Evolutionary conservation across 2,329 filamentous ascomycete species (phyloP), one percentile per base, ranked within the genome.

Genomic region (Beauveria scarabaeidicola): DNA sequence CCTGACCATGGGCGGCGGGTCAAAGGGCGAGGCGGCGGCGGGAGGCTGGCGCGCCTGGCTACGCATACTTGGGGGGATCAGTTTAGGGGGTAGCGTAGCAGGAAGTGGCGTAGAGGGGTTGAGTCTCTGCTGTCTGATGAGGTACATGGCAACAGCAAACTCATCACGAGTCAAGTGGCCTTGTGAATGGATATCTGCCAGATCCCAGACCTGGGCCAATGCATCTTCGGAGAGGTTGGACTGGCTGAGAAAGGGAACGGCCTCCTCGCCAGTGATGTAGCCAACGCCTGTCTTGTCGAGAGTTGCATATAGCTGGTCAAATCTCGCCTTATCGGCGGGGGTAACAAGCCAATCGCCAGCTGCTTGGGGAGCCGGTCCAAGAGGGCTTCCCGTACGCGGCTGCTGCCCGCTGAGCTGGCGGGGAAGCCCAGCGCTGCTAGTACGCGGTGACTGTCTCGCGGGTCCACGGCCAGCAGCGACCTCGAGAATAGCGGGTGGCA

Each of bases 81-180:
- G 77, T 65, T 88, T 92, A 0, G 86, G 78, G 10, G 93, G 92
- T 46, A 99, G 76, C n/a, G 84, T 81, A 23, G 87, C 78, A 2
- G 94, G 94, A 36, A 97, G 74, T 29, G 83, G 77, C 44, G 75
- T 75, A 36, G 76, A 70, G 60, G 85, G 84, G 63, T 86, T 88
- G 64, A 82, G 88, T 58, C 92, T 83, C 71, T 97, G 92, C 71
- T 96, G 90, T 62, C 92, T 85, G 67, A 99, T 97, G 54, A 99
- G 80, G 70, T 95, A 95, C 92, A 99, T 97, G 57, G 94, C 93
- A 51, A 99, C 91, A 0, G 94, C 91, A 70, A 99, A 99, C 67
- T 96, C 92, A 65, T 99, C 94, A 66, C 84, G 85, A 51, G 82
- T 91, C 60, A 99, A 78, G 60, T 88, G 87, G 11, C 94, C 94